A percentile compares a stretch with the other conserved stretches of the same genome.
Conservation (phyloP, 345 rosid species). For the Rubroshorea leprosula region DNA sequence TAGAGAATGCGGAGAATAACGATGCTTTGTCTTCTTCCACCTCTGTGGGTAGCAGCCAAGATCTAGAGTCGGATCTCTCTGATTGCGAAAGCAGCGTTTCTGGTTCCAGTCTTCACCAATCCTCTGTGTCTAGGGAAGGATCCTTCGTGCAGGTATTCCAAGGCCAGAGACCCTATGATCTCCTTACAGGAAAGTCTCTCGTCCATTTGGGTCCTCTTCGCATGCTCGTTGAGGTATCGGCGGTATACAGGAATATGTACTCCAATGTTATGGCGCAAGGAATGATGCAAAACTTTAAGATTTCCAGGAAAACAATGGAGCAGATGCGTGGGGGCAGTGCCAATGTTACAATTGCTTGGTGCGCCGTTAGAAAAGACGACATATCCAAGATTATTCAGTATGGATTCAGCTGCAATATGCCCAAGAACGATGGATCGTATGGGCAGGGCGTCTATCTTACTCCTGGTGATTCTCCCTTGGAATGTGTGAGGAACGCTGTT, state of each 20-base stretch:
- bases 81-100: slow-evolving; percentile 55
- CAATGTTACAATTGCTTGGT: slow-evolving; percentile 69
- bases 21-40: slow-evolving; percentile 3
- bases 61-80: slow-evolving; percentile 36
- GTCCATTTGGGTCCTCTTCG: slow-evolving; percentile 37
- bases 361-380: slow-evolving; percentile 40
- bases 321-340: slow-evolving; percentile 40
- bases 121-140: slow-evolving; percentile 15
- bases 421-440: slow-evolving; percentile 32
- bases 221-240: slow-evolving; percentile 28
- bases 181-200: slow-evolving; percentile 36
- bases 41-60: slow-evolving; percentile 14
- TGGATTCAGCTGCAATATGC: slow-evolving; percentile 45
- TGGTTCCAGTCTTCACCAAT: slow-evolving; percentile 2
- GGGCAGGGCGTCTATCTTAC: slow-evolving; percentile 62
- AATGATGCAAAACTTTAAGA: slow-evolving; percentile 46
- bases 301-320: slow-evolving; percentile 44
- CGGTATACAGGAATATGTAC: slow-evolving; percentile 41
- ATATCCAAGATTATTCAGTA: slow-evolving; percentile 37
- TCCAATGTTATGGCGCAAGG: slow-evolving; percentile 36
- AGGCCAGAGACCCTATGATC: slow-evolving; percentile 44
- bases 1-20: no score
- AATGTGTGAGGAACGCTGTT: slow-evolving; percentile 41
- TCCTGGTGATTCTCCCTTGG: slow-evolving; percentile 53
- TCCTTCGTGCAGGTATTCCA: slow-evolving; percentile 29